phyloP scores from a whole-genome alignment of 179 eudicot genomes.

The Sideroxylon spinosum region DNA sequence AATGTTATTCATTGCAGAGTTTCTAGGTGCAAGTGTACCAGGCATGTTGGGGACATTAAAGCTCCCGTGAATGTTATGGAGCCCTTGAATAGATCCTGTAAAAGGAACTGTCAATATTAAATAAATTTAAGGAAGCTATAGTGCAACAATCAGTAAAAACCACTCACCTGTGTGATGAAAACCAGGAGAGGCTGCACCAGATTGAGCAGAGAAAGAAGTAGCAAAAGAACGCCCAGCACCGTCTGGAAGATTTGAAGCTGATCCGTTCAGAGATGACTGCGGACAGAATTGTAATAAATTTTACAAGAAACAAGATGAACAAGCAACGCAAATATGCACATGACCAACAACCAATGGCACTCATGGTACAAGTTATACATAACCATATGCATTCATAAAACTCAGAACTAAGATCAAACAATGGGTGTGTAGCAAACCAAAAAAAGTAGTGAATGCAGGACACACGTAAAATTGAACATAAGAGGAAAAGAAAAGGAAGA shows the following conservation, averaged over 20 bases:
- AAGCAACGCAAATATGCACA: background rate
- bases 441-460: background rate
- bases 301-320: slow-evolving; percentile 7
- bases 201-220: slow-evolving; percentile 55
- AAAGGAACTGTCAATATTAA: background rate
- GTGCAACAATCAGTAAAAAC: slow-evolving; percentile 13
- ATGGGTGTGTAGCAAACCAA: background rate
- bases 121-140: background rate
- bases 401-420: background rate
- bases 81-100: slow-evolving; percentile 63
- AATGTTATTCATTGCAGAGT: slow-evolving; percentile 60
- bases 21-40: slow-evolving; percentile 77
- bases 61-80: slow-evolving; percentile 73
- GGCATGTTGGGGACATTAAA: slow-evolving; percentile 77
- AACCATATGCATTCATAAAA: background rate
- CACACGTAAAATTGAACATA: background rate
- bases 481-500: no score
- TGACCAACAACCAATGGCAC: slow-evolving; percentile 1
- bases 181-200: slow-evolving; percentile 58
- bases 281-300: slow-evolving; percentile 17
- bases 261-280: slow-evolving; percentile 58
- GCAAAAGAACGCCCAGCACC: slow-evolving; percentile 46
- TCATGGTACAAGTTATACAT: background rate
- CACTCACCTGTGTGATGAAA: slow-evolving; percentile 73
- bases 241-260: slow-evolving; percentile 59